Base-by-base conservation (phyloP, 2,329 filamentous ascomycete genomes). In the Aspergillus ibericus region DNA sequence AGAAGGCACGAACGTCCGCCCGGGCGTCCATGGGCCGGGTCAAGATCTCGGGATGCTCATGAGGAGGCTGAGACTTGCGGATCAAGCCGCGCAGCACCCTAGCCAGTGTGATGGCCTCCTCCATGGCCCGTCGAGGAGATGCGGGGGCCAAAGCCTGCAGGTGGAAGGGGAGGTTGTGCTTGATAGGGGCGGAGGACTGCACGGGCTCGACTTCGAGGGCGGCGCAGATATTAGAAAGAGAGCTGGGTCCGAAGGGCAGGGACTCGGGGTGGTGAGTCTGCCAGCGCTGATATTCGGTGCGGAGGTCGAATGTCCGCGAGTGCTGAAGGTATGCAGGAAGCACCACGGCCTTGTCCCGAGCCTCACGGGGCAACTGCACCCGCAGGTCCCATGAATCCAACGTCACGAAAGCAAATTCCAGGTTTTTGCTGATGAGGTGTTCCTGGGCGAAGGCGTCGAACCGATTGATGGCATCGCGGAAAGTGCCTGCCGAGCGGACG, bases 221-320 rank as follows among this genome's bases (percentile, higher is more conserved):
- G 63, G 95, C 95, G 81, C 95, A 99, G 75, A 99, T 99, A 78
- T 98, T 98, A 69, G 93, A 89, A 65, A 99, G 84, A 76, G 95
- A 96, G 59, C 92, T 96, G 51, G 95, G 93, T 16, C 93, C 95
- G 72, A 98, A 99, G 2, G 95, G 93, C 55, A 99, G 85, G 58
- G 93, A 97, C 80, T 99, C 95, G 38, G 95, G 95, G 72, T 99
- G 95, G 77, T 98, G 93, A 71, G 96, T 92, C 79, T 98, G 95
- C 93, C 95, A 99, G 74, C 93, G 87, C 80, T 97, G 93, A 76
- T 99, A 99, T 80, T 99, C 95, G 70, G 92, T 96, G 63, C 95
- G 90, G 58, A 99, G 85, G 74, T 98, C 95, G 74, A 98, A 99
- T 58, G 93, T 96, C 61, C 95, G 89, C 38, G 95, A 97, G 81